These are phyloP conservation scores for Whalleya microplaca DNA, from an alignment of 2,329 filamentous ascomycete species.

Conservation along the genomic window DNA sequence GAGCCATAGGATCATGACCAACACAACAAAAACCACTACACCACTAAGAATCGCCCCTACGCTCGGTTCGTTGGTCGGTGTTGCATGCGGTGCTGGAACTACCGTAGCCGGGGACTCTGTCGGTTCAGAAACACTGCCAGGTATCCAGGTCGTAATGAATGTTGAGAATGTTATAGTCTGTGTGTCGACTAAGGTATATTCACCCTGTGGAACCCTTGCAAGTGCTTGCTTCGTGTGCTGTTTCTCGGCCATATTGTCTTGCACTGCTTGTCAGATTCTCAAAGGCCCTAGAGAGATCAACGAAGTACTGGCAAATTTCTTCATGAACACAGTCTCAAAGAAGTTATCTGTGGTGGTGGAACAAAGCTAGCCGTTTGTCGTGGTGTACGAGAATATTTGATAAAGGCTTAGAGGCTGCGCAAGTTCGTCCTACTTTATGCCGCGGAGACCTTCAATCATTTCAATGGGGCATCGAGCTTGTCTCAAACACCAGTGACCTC, in stretches of 20 bases:
- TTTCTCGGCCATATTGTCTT: constrained; percentile 12
- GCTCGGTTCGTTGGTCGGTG: constrained; percentile 12
- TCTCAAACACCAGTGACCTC: neutral
- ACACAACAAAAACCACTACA: constrained; percentile 27
- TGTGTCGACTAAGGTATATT: constrained; percentile 26
- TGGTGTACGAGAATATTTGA: constrained; percentile 13
- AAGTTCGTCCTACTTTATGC: constrained; percentile 3
- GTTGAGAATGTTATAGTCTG: constrained; percentile 31
- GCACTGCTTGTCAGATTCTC: neutral
- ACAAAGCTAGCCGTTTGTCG: constrained; percentile 16
- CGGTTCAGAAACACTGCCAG: constrained; percentile 25
- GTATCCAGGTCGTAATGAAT: constrained; percentile 29
- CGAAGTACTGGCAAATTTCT: neutral
- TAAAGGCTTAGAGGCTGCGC: constrained; percentile 2
- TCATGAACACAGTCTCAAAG: constrained; percentile 11
- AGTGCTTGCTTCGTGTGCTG: neutral
- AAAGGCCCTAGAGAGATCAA: neutral
- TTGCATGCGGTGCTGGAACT: constrained; percentile 18
- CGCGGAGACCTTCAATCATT: constrained; percentile 15
- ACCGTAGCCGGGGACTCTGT: constrained; percentile 21
- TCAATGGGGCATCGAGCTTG: neutral
- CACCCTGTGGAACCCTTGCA: neutral
- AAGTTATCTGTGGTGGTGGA: constrained; percentile 1
- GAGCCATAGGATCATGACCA: constrained; percentile 30
- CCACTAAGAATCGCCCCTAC: constrained; percentile 34